Conservation (phyloP, 345 rosid species). For the Balakata baccata region DNA sequence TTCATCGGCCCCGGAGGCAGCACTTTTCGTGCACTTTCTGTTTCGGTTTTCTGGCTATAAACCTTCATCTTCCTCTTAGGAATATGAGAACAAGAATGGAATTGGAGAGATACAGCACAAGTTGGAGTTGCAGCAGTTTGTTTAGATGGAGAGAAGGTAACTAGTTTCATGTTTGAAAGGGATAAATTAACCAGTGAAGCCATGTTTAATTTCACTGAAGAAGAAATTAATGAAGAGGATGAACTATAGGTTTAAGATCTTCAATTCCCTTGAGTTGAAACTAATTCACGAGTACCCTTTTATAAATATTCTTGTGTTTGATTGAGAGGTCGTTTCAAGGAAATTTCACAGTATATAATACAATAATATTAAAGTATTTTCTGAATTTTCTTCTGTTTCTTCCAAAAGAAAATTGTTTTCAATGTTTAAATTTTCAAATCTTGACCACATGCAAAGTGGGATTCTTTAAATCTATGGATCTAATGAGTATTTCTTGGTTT, state of each 20-base stretch:
- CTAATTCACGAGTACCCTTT: no score
- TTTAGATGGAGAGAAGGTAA: neutral
- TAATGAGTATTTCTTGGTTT: no score
- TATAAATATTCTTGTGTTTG: no score
- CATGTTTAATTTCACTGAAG: neutral
- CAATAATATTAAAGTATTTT: no score
- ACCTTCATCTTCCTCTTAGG: neutral
- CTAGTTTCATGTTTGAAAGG: neutral
- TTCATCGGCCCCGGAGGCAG: constrained; percentile 29
- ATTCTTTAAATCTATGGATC: no score
- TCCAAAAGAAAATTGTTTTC: no score
- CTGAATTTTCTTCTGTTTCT: no score
- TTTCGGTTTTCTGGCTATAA: neutral
- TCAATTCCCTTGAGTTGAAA: no score
- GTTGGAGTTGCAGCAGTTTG: neutral
- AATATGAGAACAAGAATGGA: neutral
- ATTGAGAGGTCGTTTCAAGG: no score
- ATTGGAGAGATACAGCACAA: neutral
- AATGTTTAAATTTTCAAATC: no score
- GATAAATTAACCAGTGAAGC: neutral
- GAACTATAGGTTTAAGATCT: neutral
- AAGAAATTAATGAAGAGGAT: neutral
- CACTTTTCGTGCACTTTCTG: neutral
- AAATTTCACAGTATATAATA: no score
- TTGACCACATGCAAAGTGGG: no score